Percentiles rank a stretch among this genome's conserved stretches.
Evolutionary conservation across 2,329 filamentous ascomycete species (phyloP).

Genomic region (Tolypocladium cylindrosporum): DNA sequence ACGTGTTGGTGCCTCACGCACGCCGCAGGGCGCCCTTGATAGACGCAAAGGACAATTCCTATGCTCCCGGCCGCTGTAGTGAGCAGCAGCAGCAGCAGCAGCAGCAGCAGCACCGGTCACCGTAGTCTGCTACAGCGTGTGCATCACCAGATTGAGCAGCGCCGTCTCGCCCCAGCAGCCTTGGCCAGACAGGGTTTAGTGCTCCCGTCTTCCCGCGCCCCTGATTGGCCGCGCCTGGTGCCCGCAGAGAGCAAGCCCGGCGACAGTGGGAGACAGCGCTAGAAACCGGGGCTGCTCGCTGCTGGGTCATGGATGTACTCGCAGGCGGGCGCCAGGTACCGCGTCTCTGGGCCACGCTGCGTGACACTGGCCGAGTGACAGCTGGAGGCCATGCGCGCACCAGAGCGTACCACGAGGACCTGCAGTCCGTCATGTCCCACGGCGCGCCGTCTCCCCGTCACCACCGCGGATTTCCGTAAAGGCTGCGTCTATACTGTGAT

Average conservation of each 20-base stretch:
- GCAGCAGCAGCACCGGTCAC: too few species aligned
- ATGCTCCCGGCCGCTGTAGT: not conserved
- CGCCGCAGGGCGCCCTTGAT: not conserved
- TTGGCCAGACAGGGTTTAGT: not conserved
- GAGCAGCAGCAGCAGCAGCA: not conserved
- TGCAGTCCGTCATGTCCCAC: not conserved
- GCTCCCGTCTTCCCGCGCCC: not conserved
- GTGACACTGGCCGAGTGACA: not conserved
- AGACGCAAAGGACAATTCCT: not conserved
- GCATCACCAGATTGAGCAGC: not conserved
- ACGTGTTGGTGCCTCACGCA: too few species aligned
- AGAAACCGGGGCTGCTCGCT: not conserved
- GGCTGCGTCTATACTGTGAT: not conserved
- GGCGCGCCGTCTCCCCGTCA: not conserved
- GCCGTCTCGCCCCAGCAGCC: not conserved
- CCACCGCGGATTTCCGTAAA: not conserved
- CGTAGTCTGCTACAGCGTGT: not conserved
- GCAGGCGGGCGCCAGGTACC: not conserved
- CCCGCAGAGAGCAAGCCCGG: not conserved
- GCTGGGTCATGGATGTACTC: not conserved
- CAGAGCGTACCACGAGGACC: not conserved
- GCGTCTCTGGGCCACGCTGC: not conserved
- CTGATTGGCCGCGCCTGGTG: not conserved
- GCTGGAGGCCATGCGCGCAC: not conserved
- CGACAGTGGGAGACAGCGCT: not conserved